These are phyloP conservation scores for Chlorokybus atmophyticus DNA, from an alignment of 139 green algal genomes.

Conservation along the genomic window DNA sequence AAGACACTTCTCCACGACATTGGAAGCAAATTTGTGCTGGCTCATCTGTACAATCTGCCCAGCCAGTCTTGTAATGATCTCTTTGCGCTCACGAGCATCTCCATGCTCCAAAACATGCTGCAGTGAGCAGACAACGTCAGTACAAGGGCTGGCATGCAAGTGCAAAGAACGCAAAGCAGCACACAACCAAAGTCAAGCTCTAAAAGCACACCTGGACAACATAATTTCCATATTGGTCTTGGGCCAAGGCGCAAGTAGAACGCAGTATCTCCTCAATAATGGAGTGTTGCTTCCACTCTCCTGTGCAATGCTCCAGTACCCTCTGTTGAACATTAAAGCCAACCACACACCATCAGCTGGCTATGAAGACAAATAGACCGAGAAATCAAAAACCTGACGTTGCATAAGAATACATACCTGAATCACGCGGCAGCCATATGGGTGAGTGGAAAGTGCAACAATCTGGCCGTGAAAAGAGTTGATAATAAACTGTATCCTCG, in stretches of 20 bases:
- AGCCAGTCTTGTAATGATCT: slow-evolving; percentile 42
- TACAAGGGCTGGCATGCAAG: neutral
- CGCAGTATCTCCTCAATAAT: slow-evolving; percentile 43
- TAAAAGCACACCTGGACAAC: slow-evolving; percentile 52
- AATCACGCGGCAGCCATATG: slow-evolving; percentile 86
- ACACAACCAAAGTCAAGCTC: slow-evolving; percentile 1
- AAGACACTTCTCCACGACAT: slow-evolving; percentile 85
- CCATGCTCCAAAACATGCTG: slow-evolving; percentile 31
- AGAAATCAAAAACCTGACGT: neutral
- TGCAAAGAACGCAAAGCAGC: neutral
- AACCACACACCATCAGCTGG: too few species aligned
- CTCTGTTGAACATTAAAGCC: slow-evolving; percentile 30
- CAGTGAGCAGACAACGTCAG: slow-evolving; percentile 1
- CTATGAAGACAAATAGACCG: too few species aligned
- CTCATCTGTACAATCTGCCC: slow-evolving; percentile 46
- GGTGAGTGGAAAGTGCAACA: slow-evolving; percentile 58
- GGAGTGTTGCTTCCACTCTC: slow-evolving; percentile 29
- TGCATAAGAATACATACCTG: slow-evolving; percentile 36
- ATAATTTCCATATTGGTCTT: slow-evolving; percentile 87
- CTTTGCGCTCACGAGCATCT: slow-evolving; percentile 5
- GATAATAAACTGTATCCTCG: slow-evolving; percentile 47
- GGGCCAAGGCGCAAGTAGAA: slow-evolving; percentile 35
- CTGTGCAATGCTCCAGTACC: slow-evolving; percentile 75
- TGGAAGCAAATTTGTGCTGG: slow-evolving; percentile 86
- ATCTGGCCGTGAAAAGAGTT: slow-evolving; percentile 55